Evolutionary conservation across 1,139 yeast genomes (phyloP), one percentile per base, ranked within the genome.

Genomic region (Kurtzmaniella natalensis): DNA sequence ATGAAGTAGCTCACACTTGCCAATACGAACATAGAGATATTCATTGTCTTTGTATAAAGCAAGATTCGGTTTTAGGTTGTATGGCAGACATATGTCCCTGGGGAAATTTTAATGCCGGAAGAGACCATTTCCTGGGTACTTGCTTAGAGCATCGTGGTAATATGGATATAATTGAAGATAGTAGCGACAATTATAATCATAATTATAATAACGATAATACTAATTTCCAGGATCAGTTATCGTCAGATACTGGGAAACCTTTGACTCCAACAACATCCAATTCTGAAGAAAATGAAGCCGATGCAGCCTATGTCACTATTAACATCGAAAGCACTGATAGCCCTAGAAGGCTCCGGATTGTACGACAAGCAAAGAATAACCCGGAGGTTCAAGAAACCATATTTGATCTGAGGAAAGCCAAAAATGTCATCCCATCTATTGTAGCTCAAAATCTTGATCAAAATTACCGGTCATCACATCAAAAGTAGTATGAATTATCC

Each of bases 91-190:
- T 59, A 9, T 73, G 80, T 45, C 74, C 76, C 0, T 64, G 58
- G 41, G 76, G 77, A 1, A 56, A 51, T 18, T 74, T 66, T 45
- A 55, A 66, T 34, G 57, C 72, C 22, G 69, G 78, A 15, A 59
- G 79, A 51, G 79, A 74, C 44, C 81, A 76, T 47, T 75, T 53
- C 40, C 53, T 67, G 44, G 81, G 79, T 1, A 71, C 78, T 3
- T 76, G 80, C 41, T 48, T 68, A 38, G 79, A 73, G 46, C 68
- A 62, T 36, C 43, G 44, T 2, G 40, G 5, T 16, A 16, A 23
- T 5, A n/a, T n/a, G n/a, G n/a, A n/a, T n/a, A n/a, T n/a, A 41
- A 16, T 23, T 11, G 26, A 23, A 16, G 14, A 11, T 5, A 23
- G 26, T 11, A 11, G 26, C 16, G 7, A 14, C 5, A 4, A 11